phyloP scores from a whole-genome alignment of 2,329 filamentous ascomycete species.

The Paecilomyces niveus region DNA sequence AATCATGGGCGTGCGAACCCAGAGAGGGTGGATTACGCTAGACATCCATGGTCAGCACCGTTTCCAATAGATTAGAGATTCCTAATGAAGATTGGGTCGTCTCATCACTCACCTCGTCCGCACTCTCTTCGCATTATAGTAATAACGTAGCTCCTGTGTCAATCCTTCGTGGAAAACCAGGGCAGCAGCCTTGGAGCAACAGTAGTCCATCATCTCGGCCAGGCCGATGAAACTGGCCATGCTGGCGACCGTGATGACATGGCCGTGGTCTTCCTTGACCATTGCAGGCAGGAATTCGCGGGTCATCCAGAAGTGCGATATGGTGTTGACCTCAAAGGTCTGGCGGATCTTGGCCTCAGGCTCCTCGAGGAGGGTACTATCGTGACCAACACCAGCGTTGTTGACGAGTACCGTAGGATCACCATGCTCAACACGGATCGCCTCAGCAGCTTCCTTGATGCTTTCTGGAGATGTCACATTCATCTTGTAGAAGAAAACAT shows the following conservation, averaged over 20 bases:
- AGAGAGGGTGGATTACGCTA: slow-evolving; percentile 31
- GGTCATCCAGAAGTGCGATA: slow-evolving; percentile 45
- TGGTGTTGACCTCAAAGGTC: slow-evolving; percentile 47
- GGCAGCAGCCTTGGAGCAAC: slow-evolving; percentile 45
- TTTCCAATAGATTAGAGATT: not conserved
- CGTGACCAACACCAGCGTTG: slow-evolving; percentile 44
- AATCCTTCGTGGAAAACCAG: slow-evolving; percentile 48
- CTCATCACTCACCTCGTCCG: slow-evolving; percentile 24
- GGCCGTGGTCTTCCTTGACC: slow-evolving; percentile 46
- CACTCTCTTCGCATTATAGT: slow-evolving; percentile 31
- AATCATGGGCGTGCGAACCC: slow-evolving; percentile 45
- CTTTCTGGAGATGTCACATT: slow-evolving; percentile 30
- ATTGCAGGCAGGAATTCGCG: slow-evolving; percentile 48
- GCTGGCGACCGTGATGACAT: slow-evolving; percentile 51
- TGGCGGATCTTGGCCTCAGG: slow-evolving; percentile 37
- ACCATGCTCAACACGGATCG: slow-evolving; percentile 34
- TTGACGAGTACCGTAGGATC: slow-evolving; percentile 44
- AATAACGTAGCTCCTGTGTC: slow-evolving; percentile 28
- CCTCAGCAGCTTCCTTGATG: slow-evolving; percentile 25
- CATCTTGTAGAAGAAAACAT: slow-evolving; percentile 29
- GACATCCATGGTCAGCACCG: slow-evolving; percentile 3
- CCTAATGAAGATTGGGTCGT: not conserved
- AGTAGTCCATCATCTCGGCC: slow-evolving; percentile 47
- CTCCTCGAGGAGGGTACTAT: slow-evolving; percentile 41
- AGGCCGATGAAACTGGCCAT: slow-evolving; percentile 44